These are phyloP conservation scores for Hygrophorus russula DNA, from an alignment of 768 basidiomycete species.

Conservation along the genomic window DNA sequence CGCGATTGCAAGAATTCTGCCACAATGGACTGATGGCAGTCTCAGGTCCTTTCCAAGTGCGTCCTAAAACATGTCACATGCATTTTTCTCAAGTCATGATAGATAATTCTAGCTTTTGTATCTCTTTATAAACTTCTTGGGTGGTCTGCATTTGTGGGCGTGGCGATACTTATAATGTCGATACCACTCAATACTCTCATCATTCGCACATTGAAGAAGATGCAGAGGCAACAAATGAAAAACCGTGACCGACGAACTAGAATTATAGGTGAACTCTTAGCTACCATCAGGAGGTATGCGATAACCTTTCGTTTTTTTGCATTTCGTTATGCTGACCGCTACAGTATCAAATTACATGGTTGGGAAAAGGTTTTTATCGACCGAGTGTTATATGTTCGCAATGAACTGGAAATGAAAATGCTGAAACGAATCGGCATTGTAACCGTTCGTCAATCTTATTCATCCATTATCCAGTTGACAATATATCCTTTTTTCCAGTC, in stretches of 20 bases:
- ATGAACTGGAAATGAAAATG: slow-evolving; percentile 73
- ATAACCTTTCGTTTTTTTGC: not conserved
- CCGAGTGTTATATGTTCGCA: slow-evolving; percentile 68
- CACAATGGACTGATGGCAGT: slow-evolving; percentile 76
- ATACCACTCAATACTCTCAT: slow-evolving; percentile 67
- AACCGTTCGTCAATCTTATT: slow-evolving; percentile 33
- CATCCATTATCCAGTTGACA: not conserved
- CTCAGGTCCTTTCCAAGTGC: slow-evolving; percentile 35
- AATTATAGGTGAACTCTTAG: slow-evolving; percentile 87
- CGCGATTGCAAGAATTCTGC: slow-evolving; percentile 69
- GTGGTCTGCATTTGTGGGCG: slow-evolving; percentile 85
- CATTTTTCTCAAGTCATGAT: not conserved
- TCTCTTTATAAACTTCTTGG: slow-evolving; percentile 85
- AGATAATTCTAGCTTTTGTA: slow-evolving; percentile 83
- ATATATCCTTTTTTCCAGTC: slow-evolving; percentile 30
- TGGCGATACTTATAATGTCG: slow-evolving; percentile 75
- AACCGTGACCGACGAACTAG: slow-evolving; percentile 76
- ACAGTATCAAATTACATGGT: slow-evolving; percentile 80
- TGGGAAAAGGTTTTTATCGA: slow-evolving; percentile 91
- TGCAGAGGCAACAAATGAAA: slow-evolving; percentile 91
- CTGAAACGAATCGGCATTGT: slow-evolving; percentile 73
- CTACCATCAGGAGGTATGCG: slow-evolving; percentile 76
- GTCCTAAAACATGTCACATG: not conserved
- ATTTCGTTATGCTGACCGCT: not conserved
- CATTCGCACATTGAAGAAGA: slow-evolving; percentile 54